Percentiles rank a stretch among this genome's conserved stretches.
Evolutionary conservation across 163 green algal genomes (phyloP).

Genomic region (Chlorella variabilis): DNA sequence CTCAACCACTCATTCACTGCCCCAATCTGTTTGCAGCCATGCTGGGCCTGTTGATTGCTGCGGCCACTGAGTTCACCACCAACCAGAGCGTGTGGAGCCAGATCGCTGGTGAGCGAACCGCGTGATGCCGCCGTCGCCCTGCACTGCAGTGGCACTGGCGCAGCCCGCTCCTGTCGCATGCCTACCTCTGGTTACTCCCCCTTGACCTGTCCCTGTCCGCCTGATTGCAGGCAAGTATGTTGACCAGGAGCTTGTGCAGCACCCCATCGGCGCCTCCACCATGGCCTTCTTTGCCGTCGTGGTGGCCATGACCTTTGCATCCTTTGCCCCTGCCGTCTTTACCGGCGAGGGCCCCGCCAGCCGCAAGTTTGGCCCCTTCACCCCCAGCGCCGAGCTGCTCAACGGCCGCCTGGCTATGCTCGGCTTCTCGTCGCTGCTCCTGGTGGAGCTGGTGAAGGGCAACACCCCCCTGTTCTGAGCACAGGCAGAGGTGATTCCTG

Average conservation of each 20-base stretch:
- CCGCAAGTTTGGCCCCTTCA: slow-evolving; percentile 26
- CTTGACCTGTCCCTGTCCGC: too few relatives aligned
- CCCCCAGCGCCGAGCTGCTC: background rate
- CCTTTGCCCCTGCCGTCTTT: slow-evolving; percentile 10
- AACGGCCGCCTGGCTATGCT: slow-evolving; percentile 26
- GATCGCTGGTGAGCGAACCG: background rate
- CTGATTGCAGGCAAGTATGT: slow-evolving; percentile 25
- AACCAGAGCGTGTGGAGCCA: slow-evolving; percentile 24
- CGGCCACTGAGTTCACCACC: slow-evolving; percentile 6
- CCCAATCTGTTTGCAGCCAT: slow-evolving; percentile 11
- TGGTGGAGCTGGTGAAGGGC: background rate
- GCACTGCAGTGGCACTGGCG: background rate
- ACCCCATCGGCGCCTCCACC: background rate
- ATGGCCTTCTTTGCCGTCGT: background rate
- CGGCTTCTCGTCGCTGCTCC: slow-evolving; percentile 1
- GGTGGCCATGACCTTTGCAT: background rate
- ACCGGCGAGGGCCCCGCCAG: background rate
- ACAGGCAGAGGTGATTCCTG: too few relatives aligned
- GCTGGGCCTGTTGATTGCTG: slow-evolving; percentile 10
- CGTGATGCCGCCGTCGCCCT: too few relatives aligned
- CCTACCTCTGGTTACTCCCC: background rate
- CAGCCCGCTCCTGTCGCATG: background rate
- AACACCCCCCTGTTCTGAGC: slow-evolving; percentile 22
- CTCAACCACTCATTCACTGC: background rate
- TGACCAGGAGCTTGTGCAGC: background rate